phyloP scores from a whole-genome alignment of 768 basidiomycete genomes.

The Mycena filopes region DNA sequence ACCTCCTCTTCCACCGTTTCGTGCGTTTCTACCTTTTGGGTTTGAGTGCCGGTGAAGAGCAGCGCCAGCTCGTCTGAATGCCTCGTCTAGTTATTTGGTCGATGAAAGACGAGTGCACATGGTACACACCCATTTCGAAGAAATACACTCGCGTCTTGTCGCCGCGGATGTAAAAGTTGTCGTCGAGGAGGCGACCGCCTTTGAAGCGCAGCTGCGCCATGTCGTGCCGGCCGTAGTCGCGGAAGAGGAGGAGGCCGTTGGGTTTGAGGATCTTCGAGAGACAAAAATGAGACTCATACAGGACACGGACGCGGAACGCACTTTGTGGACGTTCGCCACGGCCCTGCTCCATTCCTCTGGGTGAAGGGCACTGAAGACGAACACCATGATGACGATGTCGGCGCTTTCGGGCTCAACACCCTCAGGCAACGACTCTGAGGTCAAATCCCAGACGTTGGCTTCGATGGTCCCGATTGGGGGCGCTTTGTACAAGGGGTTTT shows the following conservation, averaged over 20 bases:
- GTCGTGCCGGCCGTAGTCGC: conserved; percentile 96
- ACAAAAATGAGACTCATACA: neutral
- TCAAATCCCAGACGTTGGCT: conserved; percentile 92
- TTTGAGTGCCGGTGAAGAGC: conserved; percentile 75
- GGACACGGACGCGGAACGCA: conserved; percentile 42
- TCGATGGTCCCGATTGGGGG: conserved; percentile 78
- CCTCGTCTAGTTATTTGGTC: neutral
- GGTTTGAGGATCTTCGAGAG: conserved; percentile 85
- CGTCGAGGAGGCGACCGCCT: conserved; percentile 84
- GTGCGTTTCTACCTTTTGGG: conserved; percentile 46
- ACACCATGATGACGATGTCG: conserved; percentile 92
- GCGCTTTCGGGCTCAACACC: conserved; percentile 74
- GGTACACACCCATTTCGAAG: conserved; percentile 79
- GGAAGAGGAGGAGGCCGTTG: conserved; percentile 82
- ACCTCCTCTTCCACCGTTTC: conserved; percentile 51
- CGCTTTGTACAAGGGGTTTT: conserved; percentile 73
- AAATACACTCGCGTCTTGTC: conserved; percentile 99
- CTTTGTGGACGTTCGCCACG: conserved; percentile 81
- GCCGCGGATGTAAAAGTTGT: conserved; percentile 95
- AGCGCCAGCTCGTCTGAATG: conserved; percentile 81
- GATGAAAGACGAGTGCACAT: neutral
- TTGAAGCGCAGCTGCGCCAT: conserved; percentile 96
- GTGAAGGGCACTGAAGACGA: conserved; percentile 93
- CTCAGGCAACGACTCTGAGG: conserved; percentile 72
- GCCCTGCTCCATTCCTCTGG: conserved; percentile 92